These are phyloP conservation scores for Hondaea fermentalgiana DNA, from an alignment of 108 stramenopile genomes.

Conservation along the genomic window DNA sequence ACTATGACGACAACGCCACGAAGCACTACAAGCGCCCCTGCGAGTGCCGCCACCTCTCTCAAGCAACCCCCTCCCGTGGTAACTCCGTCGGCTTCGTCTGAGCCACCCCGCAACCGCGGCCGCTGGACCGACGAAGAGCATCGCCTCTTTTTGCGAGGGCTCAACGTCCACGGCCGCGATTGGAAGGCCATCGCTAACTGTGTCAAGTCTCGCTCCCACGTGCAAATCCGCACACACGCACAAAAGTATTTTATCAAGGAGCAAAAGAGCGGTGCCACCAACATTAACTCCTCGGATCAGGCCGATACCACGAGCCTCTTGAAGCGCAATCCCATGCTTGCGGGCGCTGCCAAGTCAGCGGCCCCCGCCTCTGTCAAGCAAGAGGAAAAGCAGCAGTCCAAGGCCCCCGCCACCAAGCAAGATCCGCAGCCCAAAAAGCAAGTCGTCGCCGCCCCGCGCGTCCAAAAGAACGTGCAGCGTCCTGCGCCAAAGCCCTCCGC, in stretches of 20 bases:
- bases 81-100: not conserved
- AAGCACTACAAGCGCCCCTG: not conserved
- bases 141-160: conserved; percentile 67
- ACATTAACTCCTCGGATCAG: not conserved
- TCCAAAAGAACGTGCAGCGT: too few relatives aligned
- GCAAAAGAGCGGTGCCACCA: conserved; percentile 33
- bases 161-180: conserved; percentile 68
- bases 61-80: not conserved
- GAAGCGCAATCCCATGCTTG: not conserved
- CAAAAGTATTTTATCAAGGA: conserved; percentile 73
- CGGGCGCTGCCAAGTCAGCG: too few relatives aligned
- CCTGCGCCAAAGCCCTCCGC: too few relatives aligned
- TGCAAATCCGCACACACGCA: conserved; percentile 73
- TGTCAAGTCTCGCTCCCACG: conserved; percentile 58
- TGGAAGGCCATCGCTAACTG: conserved; percentile 78
- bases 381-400: too few relatives aligned
- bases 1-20: too few relatives aligned
- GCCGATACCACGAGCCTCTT: not conserved
- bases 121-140: conserved; percentile 86
- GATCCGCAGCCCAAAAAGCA: too few relatives aligned
- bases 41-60: not conserved
- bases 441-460: too few relatives aligned
- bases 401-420: too few relatives aligned
- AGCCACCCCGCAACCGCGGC: conserved; percentile 59
- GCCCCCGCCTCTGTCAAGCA: too few relatives aligned